Base-by-base conservation (phyloP, 148 eudicot genomes). In the Pouteria glomerata region DNA sequence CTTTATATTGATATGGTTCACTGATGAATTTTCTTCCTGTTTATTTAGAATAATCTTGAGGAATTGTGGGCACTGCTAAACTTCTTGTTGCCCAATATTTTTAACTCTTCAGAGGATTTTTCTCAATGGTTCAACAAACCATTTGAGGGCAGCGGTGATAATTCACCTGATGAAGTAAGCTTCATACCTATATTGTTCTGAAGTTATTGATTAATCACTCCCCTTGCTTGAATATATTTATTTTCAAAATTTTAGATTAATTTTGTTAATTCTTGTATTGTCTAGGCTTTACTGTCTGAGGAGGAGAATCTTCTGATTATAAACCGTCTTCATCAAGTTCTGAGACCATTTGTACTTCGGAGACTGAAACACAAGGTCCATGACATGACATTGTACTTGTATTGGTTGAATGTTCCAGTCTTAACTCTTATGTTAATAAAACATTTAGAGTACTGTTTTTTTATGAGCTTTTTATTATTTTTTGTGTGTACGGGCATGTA, bases 101-200 rank as follows among this genome's bases (percentile, higher is more conserved):
- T 95, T 66, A 95, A 91, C 74, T 91, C 99, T 35, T 89, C 99
- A 29, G 99, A 91, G 45, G 99, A 95, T 78, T 95, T 95, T 73
- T 91, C 99, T 68, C 97, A 95, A 82, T 95, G 99, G 99, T 95
- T 95, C 81, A 95, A 95, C 82, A 95, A 95, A 78, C 99, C 99
- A 77, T 95, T 95, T 85, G 96, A 95, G 89, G 77, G 96, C 68
- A 86, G 77, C 88, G 97, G 85, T 69, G 99, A 95, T 74, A 86
- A 66, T 87, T 85, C 99, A 51, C 81, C 85, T 52, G 97, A 95
- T 68, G 89, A 95, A 86, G 99, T 95, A 74, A 79, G 84, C 57
- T 63, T 59, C 39, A 21, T 33, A 27, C 19, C 29, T 39, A 30
- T 42, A 62, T 51, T 31, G 18, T 47, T 58, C 64, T 18, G 16